Conservation (phyloP, 768 basidiomycete genomes). For the Tulasnella sp. region DNA sequence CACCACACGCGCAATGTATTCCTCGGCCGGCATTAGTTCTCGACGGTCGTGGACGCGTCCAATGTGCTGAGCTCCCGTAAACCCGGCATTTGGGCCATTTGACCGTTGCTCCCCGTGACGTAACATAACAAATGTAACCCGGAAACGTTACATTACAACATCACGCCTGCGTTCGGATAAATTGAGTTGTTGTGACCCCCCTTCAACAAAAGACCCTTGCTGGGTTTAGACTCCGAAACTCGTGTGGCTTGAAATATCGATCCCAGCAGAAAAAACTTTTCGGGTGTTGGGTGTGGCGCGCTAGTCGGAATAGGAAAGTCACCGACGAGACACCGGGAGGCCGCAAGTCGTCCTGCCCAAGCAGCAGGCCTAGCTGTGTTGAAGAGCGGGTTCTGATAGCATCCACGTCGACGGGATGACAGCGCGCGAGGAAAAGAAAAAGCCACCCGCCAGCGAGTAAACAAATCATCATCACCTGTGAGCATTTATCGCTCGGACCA, state of each 20-base stretch:
- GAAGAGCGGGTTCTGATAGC: not conserved
- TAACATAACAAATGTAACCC: not conserved
- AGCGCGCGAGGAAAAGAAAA: too few species aligned
- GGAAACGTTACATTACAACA: too few species aligned
- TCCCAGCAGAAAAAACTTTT: not conserved
- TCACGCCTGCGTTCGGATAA: not conserved
- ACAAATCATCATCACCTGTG: not conserved
- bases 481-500: not conserved
- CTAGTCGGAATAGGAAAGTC: not conserved
- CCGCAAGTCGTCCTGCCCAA: too few species aligned
- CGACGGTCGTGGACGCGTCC: not conserved
- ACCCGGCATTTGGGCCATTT: not conserved
- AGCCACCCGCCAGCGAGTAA: not conserved
- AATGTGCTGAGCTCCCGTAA: not conserved
- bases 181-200: too few species aligned
- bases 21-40: too few species aligned
- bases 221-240: not conserved
- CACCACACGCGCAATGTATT: too few species aligned
- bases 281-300: not conserved
- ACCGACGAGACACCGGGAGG: not conserved
- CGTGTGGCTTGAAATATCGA: not conserved
- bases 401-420: not conserved
- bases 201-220: not conserved
- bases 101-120: not conserved
- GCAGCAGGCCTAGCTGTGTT: too few species aligned